Conservation (phyloP, 2,329 filamentous ascomycete genomes). For the Colletotrichum camelliae region DNA sequence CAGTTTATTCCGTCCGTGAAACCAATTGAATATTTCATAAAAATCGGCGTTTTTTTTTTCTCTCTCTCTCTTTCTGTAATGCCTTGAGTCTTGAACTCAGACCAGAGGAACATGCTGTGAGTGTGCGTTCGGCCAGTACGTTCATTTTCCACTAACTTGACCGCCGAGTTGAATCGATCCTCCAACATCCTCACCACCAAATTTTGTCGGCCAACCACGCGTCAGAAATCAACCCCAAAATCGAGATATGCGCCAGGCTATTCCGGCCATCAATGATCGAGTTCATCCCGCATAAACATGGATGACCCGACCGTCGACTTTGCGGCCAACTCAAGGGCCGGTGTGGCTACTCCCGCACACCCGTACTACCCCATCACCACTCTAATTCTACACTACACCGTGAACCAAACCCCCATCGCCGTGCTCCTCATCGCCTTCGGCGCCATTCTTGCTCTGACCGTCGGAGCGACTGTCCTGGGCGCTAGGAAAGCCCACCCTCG, state of each 20-base stretch:
- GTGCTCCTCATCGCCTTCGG: constrained; percentile 44
- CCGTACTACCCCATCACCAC: constrained; percentile 56
- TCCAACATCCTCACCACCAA: not conserved
- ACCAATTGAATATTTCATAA: not conserved
- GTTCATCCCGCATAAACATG: not conserved
- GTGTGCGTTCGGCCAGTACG: not conserved
- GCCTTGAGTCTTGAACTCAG: not conserved
- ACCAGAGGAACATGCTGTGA: not conserved
- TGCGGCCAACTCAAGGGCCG: not conserved
- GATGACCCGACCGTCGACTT: not conserved
- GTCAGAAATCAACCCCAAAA: not conserved
- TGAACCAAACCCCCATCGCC: constrained; percentile 47
- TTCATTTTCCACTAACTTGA: not conserved
- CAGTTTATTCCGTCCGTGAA: not conserved
- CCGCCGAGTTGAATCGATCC: not conserved
- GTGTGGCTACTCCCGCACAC: constrained; percentile 33
- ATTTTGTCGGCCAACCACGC: not conserved
- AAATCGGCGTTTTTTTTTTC: not conserved
- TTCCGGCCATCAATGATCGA: not conserved
- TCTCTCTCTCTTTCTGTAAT: too few relatives aligned
- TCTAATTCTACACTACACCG: constrained; percentile 47
- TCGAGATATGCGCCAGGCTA: not conserved
- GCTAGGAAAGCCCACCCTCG: constrained; percentile 34
- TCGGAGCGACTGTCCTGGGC: constrained; percentile 36
- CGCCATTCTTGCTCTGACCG: constrained; percentile 38